Evolutionary conservation across 75 land plant species (phyloP).

Genomic region (Larix kaempferi): DNA sequence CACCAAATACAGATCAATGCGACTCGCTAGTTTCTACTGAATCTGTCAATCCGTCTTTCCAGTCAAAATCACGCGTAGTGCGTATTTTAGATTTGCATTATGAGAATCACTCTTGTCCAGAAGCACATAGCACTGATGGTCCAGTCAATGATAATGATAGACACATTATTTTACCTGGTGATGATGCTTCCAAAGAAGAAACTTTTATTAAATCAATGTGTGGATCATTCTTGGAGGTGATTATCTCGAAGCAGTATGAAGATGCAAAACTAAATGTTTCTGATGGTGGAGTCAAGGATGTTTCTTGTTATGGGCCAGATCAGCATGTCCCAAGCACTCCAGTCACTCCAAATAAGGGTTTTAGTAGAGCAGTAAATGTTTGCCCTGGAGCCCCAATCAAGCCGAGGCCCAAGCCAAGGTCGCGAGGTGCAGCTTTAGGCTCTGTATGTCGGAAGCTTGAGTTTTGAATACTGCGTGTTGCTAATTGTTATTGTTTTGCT

Average conservation of each 20-base stretch:
- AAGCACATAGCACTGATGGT: not conserved
- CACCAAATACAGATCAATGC: not conserved
- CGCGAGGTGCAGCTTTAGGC: not conserved
- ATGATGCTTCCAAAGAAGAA: conserved; percentile 5
- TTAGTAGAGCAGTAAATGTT: not conserved
- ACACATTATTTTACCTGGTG: not conserved
- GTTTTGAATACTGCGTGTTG: not conserved
- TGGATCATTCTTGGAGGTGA: conserved; percentile 7
- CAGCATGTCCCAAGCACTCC: not conserved
- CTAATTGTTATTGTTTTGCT: not conserved
- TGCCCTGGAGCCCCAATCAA: conserved; percentile 9
- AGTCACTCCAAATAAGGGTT: not conserved
- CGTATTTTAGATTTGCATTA: conserved; percentile 3
- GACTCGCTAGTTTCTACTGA: not conserved
- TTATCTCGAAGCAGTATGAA: conserved; percentile 7
- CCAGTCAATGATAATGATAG: not conserved
- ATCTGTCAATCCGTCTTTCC: not conserved
- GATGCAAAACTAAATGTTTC: not conserved
- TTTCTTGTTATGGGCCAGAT: not conserved
- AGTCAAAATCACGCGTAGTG: not conserved
- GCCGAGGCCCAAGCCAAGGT: not conserved
- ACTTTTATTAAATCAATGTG: conserved; percentile 6
- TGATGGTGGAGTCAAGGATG: not conserved
- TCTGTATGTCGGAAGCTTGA: conserved; percentile 11
- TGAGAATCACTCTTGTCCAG: not conserved